These are phyloP conservation scores for Colletotrichum sp. DNA, from an alignment of 2,329 filamentous ascomycete species.

Conservation along the genomic window DNA sequence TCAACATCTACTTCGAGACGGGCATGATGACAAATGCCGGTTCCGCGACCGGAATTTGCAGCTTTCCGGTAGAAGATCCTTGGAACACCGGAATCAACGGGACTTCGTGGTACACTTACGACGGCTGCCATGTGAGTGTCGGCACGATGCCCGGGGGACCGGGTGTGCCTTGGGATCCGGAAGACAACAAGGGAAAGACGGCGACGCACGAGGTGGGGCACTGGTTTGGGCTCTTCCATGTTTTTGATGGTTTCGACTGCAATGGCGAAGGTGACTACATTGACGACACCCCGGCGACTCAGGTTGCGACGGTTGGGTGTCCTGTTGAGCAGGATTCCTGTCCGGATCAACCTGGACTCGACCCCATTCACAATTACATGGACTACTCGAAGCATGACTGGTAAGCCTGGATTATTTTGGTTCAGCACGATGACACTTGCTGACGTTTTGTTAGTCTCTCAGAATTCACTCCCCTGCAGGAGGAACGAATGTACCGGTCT, in stretches of 20 bases:
- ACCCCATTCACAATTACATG: constrained; percentile 34
- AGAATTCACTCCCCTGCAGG: background rate
- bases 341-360: constrained; percentile 25
- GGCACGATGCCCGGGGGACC: constrained; percentile 22
- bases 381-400: constrained; percentile 28
- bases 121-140: constrained; percentile 22
- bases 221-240: constrained; percentile 48
- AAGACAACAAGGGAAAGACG: constrained; percentile 26
- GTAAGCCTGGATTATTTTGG: background rate
- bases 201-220: constrained; percentile 45
- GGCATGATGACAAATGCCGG: constrained; percentile 15
- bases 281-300: constrained; percentile 35
- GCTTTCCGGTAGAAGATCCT: constrained; percentile 37
- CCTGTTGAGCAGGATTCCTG: constrained; percentile 33
- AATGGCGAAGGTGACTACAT: constrained; percentile 35
- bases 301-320: constrained; percentile 31
- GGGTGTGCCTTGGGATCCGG: constrained; percentile 16
- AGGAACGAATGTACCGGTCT: constrained; percentile 6
- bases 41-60: constrained; percentile 42
- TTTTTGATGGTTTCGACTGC: constrained; percentile 41
- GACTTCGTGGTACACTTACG: constrained; percentile 9
- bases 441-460: background rate
- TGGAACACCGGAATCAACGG: constrained; percentile 15
- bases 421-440: background rate
- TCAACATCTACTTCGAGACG: constrained; percentile 47